Evolutionary conservation across 176 grass and related monocot genomes (phyloP).

Genomic region (Carex littledalei): DNA sequence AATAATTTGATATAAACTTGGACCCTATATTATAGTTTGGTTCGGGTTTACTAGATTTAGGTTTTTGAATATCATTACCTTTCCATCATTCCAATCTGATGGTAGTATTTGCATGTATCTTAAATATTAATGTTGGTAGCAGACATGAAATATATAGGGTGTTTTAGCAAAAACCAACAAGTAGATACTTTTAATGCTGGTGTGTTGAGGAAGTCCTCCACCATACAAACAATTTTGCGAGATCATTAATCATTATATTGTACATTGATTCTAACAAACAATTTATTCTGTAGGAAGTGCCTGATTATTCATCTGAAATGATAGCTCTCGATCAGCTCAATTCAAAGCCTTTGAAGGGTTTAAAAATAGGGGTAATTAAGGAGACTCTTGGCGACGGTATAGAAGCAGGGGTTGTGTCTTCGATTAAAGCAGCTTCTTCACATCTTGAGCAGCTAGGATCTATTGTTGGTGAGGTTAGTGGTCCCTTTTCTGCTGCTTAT

Average conservation of each 20-base stretch:
- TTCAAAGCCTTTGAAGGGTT: conserved; percentile 74
- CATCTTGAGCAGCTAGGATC: conserved; percentile 84
- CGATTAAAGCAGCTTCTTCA: conserved; percentile 61
- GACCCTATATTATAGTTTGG: background rate
- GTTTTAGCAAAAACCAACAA: too few relatives aligned
- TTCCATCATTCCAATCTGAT: background rate
- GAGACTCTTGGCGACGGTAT: conserved; percentile 90
- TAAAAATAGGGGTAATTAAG: conserved; percentile 74
- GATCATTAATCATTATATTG: background rate
- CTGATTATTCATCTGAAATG: conserved; percentile 66
- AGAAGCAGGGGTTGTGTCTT: conserved; percentile 56
- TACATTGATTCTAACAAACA: background rate
- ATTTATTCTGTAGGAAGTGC: conserved; percentile 51
- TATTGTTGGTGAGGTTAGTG: conserved; percentile 60
- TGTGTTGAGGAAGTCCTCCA: background rate
- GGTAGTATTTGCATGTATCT: background rate
- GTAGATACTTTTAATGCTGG: background rate
- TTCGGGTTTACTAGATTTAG: background rate
- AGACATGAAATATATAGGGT: background rate
- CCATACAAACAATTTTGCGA: background rate
- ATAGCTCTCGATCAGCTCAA: conserved; percentile 46
- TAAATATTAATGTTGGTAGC: background rate
- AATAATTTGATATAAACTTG: background rate
- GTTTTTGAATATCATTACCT: background rate
- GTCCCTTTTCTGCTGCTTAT: conserved; percentile 13